Base-by-base conservation (phyloP, 1,284 basidiomycete species). In the Xanthoconium separans region DNA sequence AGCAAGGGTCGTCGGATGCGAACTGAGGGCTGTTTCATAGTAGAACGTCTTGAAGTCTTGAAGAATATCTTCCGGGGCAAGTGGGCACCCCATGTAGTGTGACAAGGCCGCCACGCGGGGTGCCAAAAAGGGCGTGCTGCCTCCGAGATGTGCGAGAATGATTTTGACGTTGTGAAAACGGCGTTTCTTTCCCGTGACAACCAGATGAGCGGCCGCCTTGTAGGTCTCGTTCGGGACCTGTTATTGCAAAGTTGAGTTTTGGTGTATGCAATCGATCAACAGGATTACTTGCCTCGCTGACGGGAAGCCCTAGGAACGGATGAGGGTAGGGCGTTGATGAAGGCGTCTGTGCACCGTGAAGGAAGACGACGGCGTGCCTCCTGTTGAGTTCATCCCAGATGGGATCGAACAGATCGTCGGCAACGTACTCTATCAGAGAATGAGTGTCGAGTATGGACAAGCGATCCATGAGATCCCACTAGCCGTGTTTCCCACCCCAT, bases 191-290 rank as follows among this genome's bases (percentile, higher is more conserved):
- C 84, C 83, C 2, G 84, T 78, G 30, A 89, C 81, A 44, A 89
- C 85, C 44, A 89, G 77, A 65, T 88, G 84, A 1, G 86, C 80
- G 37, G 87, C 87, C 4, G 85, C 87, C 71, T 88, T 89, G 75
- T 81, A 88, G 0, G 88, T 89, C 69, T 90, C 87, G 63, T 87
- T 84, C 12, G 87, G 87, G 0, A 87, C 85, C 86, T 89, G 4
- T 37, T 37, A 47, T n/a, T 44, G 31, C 27, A 64, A 54, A 30
- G 61, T 62, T 60, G 31, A 37, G 57, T 57, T 67, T 47, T 3
- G 13, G 41, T 36, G 45, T 50, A 43, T 46, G 42, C 44, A 44
- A 56, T 58, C 42, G 47, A 63, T 60, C 52, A 46, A 33, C 37
- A 54, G 50, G 55, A 43, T 45, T 34, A 59, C 64, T 46, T 63